Percentiles rank a stretch among this genome's conserved stretches.
These are phyloP conservation scores for Fraxinus americana DNA, from an alignment of 257 asterid genomes.

Conservation along the genomic window DNA sequence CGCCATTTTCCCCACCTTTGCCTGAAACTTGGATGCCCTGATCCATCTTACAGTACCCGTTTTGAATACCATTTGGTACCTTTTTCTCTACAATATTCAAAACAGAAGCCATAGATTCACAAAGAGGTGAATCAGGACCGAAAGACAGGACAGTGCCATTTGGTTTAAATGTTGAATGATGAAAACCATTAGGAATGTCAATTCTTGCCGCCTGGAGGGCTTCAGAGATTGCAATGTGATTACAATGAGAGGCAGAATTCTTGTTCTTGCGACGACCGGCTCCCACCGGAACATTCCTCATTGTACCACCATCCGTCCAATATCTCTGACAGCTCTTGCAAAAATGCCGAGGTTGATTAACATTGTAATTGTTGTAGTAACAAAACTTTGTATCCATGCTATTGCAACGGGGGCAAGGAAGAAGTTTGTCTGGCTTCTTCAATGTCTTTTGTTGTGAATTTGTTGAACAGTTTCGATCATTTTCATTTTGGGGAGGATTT, in stretches of 20 bases:
- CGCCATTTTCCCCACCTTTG: slow-evolving; percentile 35
- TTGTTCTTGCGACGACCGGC: slow-evolving; percentile 88
- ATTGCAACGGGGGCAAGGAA: slow-evolving; percentile 92
- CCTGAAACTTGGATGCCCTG: too few relatives aligned
- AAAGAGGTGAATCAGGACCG: slow-evolving; percentile 45
- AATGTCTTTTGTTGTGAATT: slow-evolving; percentile 53
- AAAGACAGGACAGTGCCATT: slow-evolving; percentile 71
- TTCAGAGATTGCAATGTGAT: slow-evolving; percentile 60
- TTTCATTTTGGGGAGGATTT: slow-evolving; percentile 38
- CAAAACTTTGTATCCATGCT: slow-evolving; percentile 94
- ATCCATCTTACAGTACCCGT: slow-evolving; percentile 3
- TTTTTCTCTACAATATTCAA: slow-evolving; percentile 45
- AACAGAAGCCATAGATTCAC: slow-evolving; percentile 58
- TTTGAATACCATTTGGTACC: slow-evolving; percentile 28
- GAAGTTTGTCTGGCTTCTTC: slow-evolving; percentile 83
- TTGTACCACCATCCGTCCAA: slow-evolving; percentile 96
- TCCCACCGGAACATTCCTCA: slow-evolving; percentile 93
- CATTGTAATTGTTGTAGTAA: slow-evolving; percentile 86
- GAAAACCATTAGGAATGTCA: slow-evolving; percentile 49
- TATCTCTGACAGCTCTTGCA: slow-evolving; percentile 96
- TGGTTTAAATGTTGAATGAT: slow-evolving; percentile 35
- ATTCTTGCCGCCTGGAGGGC: slow-evolving; percentile 51
- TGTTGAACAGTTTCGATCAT: slow-evolving; percentile 40
- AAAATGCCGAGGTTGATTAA: slow-evolving; percentile 87
- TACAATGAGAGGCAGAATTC: slow-evolving; percentile 56